These are phyloP conservation scores for Cinchona pubescens DNA, from an alignment of 257 asterid genomes.

Conservation along the genomic window DNA sequence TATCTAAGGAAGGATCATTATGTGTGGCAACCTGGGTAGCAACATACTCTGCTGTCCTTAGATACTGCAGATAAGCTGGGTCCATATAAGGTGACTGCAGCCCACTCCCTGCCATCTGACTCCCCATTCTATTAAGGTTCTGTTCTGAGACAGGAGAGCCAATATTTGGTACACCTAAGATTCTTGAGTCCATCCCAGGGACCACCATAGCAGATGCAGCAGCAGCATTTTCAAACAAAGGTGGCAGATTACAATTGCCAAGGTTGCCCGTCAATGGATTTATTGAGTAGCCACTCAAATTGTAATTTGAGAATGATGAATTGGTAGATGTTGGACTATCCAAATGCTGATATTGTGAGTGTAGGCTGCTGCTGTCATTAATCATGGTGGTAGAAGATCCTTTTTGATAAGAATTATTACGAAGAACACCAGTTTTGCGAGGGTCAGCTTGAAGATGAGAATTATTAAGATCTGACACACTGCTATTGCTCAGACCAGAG, in stretches of 20 bases:
- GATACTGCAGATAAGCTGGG: constrained; percentile 74
- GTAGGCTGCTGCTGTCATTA: constrained; percentile 51
- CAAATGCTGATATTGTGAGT: constrained; percentile 59
- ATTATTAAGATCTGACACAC: constrained; percentile 37
- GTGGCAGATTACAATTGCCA: constrained; percentile 71
- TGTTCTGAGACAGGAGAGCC: constrained; percentile 56
- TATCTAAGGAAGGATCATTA: constrained; percentile 64
- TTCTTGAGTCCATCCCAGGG: constrained; percentile 76
- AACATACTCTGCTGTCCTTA: constrained; percentile 69
- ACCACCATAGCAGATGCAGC: constrained; percentile 75
- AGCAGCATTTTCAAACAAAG: constrained; percentile 92
- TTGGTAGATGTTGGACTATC: constrained; percentile 88
- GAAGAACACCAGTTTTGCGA: constrained; percentile 44
- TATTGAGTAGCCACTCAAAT: constrained; percentile 60
- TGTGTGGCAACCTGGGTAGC: constrained; percentile 57
- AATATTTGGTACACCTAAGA: constrained; percentile 61
- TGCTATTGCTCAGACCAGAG: constrained; percentile 34
- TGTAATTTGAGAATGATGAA: constrained; percentile 55
- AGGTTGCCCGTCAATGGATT: constrained; percentile 70
- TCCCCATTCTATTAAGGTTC: constrained; percentile 52
- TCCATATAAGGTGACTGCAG: constrained; percentile 60
- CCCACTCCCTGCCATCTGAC: constrained; percentile 58
- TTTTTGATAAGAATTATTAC: constrained; percentile 50
- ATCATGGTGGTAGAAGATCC: constrained; percentile 50
- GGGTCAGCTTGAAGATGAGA: constrained; percentile 41